These are phyloP conservation scores for Leptomonas pyrrhocoris DNA, from an alignment of 208 protist species.

Conservation along the genomic window DNA sequence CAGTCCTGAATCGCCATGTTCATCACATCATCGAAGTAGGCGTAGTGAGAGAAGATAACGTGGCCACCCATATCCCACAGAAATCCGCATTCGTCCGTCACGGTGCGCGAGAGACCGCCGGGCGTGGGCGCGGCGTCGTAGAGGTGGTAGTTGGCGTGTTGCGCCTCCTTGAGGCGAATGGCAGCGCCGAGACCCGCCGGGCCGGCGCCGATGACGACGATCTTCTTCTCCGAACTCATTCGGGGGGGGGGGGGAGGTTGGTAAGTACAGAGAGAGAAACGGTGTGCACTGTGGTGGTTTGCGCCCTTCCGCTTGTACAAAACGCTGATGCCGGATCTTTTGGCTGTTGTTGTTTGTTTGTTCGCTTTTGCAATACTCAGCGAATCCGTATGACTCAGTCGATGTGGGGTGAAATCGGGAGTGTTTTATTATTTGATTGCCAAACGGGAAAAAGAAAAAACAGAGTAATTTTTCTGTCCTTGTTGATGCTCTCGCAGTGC, in stretches of 20 bases:
- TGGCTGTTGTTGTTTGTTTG: no score
- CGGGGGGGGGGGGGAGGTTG: no score
- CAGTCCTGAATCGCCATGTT: slow-evolving; percentile 50
- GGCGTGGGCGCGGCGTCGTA: slow-evolving; percentile 45
- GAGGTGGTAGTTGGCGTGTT: slow-evolving; percentile 55
- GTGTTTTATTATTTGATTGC: no score
- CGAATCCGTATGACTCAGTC: no score
- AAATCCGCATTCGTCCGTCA: slow-evolving; percentile 61
- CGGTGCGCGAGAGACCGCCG: slow-evolving; percentile 66
- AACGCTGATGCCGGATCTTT: no score
- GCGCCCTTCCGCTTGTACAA: no score
- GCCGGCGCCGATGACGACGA: slow-evolving; percentile 71
- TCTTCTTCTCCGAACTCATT: slow-evolving; percentile 29
- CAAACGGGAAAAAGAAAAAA: no score
- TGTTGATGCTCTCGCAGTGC: background rate
- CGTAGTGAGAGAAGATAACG: slow-evolving; percentile 87
- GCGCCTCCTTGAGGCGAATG: slow-evolving; percentile 58
- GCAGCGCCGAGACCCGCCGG: slow-evolving; percentile 74
- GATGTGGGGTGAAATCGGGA: no score
- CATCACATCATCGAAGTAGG: slow-evolving; percentile 84
- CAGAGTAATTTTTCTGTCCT: background rate
- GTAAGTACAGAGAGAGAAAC: background rate
- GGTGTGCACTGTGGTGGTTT: no score
- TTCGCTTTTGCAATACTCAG: no score
- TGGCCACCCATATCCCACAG: slow-evolving; percentile 82